Evolutionary conservation across 768 basidiomycete species (phyloP), one percentile per base, ranked within the genome.

Genomic region (Boletus edulis): DNA sequence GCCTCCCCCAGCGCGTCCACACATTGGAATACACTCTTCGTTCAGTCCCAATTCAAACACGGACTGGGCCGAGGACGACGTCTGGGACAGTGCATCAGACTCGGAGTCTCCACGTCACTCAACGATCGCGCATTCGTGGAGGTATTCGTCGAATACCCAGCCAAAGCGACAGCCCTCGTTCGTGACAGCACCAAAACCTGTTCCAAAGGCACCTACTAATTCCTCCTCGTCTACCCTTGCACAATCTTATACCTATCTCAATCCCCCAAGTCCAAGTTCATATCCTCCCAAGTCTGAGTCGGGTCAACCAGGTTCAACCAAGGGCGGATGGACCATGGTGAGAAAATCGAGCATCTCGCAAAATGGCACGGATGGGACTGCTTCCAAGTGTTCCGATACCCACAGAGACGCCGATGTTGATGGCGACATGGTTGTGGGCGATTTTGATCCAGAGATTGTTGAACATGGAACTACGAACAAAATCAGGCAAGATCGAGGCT

Each of bases 31-130:
- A 41, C 78, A 82, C 56, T 75, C 85, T 6, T 69, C 62, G 32
- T 68, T 67, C 72, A 73, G 62, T 70, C 76, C 78, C 54, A 79
- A 57, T 49, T 77, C 73, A 61, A 80, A 72, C 54, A 70, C 72
- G 47, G 87, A 90, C 50, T 87, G 88, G 86, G 87, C 75, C n/a
- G 89, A 91, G 67, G 90, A 92, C 66, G 90, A 93, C 67, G 89
- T 83, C 44, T 93, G 90, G 90, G 90, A 92, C 73, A 87, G 85
- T 62, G 78, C 81, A 49, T 91, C 89, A 17, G 90, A 92, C 73
- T 85, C 84, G 44, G 89, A 89, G 70, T 85, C 81, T 51, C 81
- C 81, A 53, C 80, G 77, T 61, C 81, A 78, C 54, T 78, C 79
- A n/a, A 77, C 78, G 11, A 62, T 80, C 41, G 68, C 77, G n/a